A percentile compares a stretch with the other conserved stretches of the same genome.
phyloP scores from a whole-genome alignment of 306 rosid species.

The Cucumis sativus region DNA sequence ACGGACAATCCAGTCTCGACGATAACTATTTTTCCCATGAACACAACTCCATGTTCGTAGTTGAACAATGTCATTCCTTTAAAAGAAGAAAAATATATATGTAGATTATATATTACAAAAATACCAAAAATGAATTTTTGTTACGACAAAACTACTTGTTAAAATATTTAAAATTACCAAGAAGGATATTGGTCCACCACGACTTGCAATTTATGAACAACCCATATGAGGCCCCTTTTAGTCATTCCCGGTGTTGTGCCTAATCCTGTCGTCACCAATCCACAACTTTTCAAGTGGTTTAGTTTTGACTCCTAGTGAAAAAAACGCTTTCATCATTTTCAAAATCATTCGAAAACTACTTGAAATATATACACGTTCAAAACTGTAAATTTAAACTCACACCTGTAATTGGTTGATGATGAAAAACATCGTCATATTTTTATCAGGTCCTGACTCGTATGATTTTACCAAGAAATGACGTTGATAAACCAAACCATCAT shows the following conservation, averaged over 20 bases:
- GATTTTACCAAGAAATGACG: constrained; percentile 11
- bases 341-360: too few species aligned
- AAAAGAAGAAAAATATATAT: too few species aligned
- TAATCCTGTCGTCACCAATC: background rate
- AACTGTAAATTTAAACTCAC: too few species aligned
- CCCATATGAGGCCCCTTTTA: constrained; percentile 16
- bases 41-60: background rate
- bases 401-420: constrained; percentile 17
- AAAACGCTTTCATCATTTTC: background rate
- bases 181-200: constrained; percentile 13
- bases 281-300: constrained; percentile 13
- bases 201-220: background rate
- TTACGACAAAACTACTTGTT: too few species aligned
- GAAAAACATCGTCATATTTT: constrained; percentile 3
- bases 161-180: background rate
- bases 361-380: too few species aligned
- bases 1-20: background rate
- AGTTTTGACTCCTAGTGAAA: constrained; percentile 11
- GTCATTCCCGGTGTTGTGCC: constrained; percentile 13
- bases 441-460: constrained; percentile 13
- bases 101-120: too few species aligned
- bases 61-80: constrained; percentile 14
- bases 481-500: constrained; percentile 9
- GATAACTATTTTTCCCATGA: background rate
- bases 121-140: too few species aligned